Percentiles rank a stretch among this genome's conserved stretches.
Evolutionary conservation across 1,284 basidiomycete genomes (phyloP).

Genomic region (Inonotus hispidus): DNA sequence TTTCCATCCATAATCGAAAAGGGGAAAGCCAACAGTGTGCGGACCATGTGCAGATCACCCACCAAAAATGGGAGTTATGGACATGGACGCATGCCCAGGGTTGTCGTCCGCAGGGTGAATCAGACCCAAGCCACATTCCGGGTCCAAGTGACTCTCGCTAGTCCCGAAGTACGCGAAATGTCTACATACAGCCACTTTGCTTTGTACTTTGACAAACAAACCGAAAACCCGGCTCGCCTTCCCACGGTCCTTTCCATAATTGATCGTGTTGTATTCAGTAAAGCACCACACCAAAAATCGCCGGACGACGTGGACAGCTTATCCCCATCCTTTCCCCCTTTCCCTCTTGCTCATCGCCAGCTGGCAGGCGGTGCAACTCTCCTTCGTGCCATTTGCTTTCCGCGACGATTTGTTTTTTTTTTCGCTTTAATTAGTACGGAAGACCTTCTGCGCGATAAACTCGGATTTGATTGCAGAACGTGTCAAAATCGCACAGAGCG

Average conservation of each 20-base stretch:
- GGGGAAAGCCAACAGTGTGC: no score
- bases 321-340: not conserved
- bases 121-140: no score
- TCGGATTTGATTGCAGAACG: not conserved
- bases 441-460: not conserved
- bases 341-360: slow-evolving; percentile 1
- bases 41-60: no score
- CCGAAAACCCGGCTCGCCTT: not conserved
- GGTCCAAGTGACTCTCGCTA: no score
- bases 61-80: no score
- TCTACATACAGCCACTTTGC: not conserved
- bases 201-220: not conserved
- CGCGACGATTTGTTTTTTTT: not conserved
- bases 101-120: no score
- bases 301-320: slow-evolving; percentile 5
- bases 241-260: not conserved
- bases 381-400: not conserved
- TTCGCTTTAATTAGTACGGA: not conserved
- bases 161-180: no score
- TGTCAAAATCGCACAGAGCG: not conserved
- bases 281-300: not conserved
- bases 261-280: not conserved
- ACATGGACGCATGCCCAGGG: no score
- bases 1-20: no score
- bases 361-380: slow-evolving; percentile 7